Evolutionary conservation across 2,329 filamentous ascomycete species (phyloP).

Genomic region (Colletotrichum euphorbiae): DNA sequence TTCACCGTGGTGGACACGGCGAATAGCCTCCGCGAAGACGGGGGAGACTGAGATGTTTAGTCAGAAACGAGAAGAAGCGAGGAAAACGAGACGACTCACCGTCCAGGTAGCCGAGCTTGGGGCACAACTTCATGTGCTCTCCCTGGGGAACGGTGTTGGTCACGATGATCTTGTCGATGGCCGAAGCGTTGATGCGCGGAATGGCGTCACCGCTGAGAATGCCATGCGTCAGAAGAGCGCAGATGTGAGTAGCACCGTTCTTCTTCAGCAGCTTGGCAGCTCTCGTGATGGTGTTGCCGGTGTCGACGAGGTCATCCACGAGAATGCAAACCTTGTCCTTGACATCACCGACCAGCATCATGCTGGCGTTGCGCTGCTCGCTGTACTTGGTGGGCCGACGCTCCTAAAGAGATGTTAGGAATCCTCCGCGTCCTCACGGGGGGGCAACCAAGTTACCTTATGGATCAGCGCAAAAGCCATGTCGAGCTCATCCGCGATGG

Average conservation of each 20-base stretch:
- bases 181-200: slow-evolving; percentile 90
- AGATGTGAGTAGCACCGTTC: slow-evolving; percentile 91
- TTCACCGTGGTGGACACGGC: slow-evolving; percentile 96
- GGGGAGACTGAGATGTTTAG: slow-evolving; percentile 67
- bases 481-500: slow-evolving; percentile 91
- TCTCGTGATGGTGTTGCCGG: slow-evolving; percentile 95
- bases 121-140: slow-evolving; percentile 80
- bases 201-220: slow-evolving; percentile 96
- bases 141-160: slow-evolving; percentile 95
- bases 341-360: slow-evolving; percentile 95
- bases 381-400: slow-evolving; percentile 88
- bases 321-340: slow-evolving; percentile 85
- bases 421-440: not conserved
- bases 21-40: slow-evolving; percentile 94
- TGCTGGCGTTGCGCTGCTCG: slow-evolving; percentile 90
- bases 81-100: slow-evolving; percentile 46
- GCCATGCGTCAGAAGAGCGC: slow-evolving; percentile 93
- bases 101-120: slow-evolving; percentile 92
- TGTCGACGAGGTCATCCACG: slow-evolving; percentile 94
- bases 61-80: not conserved
- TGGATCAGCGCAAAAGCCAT: slow-evolving; percentile 98
- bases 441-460: slow-evolving; percentile 73
- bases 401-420: slow-evolving; percentile 66
- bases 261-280: slow-evolving; percentile 97
- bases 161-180: slow-evolving; percentile 92